Evolutionary conservation across 257 asterid species (phyloP).

Genomic region (Jacaranda copaia): DNA sequence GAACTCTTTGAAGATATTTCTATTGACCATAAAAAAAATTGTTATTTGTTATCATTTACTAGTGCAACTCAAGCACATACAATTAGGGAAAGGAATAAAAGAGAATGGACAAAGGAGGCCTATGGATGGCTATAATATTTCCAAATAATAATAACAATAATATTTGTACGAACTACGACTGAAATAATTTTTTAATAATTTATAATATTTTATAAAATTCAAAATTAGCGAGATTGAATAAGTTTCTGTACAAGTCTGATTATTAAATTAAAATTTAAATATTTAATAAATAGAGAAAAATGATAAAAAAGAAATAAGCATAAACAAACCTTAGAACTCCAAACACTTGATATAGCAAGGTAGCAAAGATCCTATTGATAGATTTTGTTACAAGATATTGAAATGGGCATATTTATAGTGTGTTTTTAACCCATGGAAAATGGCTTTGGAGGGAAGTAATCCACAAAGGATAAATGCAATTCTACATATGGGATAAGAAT

Average conservation of each 20-base stretch:
- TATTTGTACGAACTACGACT: too few relatives aligned
- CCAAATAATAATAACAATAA: too few relatives aligned
- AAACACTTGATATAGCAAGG: neutral
- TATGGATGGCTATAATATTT: too few relatives aligned
- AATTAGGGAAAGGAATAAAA: too few relatives aligned
- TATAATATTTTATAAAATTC: too few relatives aligned
- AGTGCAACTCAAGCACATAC: too few relatives aligned
- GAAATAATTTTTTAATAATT: too few relatives aligned
- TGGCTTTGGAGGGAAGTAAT: constrained; percentile 36
- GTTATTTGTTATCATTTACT: too few relatives aligned
- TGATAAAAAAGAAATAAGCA: neutral
- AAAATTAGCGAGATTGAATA: neutral
- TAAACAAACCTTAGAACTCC: constrained; percentile 16
- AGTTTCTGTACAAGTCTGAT: too few relatives aligned
- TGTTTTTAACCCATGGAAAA: constrained; percentile 7
- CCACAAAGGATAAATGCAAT: constrained; percentile 29
- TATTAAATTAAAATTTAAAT: neutral
- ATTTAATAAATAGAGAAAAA: neutral
- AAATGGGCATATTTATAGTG: constrained; percentile 32
- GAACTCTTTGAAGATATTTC: too few relatives aligned
- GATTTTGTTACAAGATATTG: neutral
- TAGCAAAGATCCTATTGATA: neutral
- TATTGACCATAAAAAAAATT: too few relatives aligned
- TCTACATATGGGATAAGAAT: constrained; percentile 41
- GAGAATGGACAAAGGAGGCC: too few relatives aligned